Percentiles rank a stretch among this genome's conserved stretches.
Evolutionary conservation across 345 rosid species (phyloP).

Genomic region (Pistacia atlantica): DNA sequence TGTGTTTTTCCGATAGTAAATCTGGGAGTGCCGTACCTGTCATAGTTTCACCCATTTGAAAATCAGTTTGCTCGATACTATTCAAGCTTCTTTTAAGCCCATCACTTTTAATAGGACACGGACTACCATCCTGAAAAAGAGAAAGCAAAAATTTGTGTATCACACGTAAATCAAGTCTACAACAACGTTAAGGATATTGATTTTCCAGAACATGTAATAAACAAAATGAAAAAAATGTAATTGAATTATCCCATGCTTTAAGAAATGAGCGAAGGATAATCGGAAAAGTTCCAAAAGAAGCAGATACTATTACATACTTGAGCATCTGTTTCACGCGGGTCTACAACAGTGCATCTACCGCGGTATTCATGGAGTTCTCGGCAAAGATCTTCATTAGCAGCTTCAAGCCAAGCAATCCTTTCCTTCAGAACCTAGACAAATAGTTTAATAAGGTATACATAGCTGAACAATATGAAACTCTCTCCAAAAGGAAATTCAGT

Average conservation of each 20-base stretch:
- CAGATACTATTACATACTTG: slow-evolving; percentile 51
- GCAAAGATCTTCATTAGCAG: slow-evolving; percentile 87
- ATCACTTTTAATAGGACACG: slow-evolving; percentile 65
- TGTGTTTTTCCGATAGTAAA: not conserved
- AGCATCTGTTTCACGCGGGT: slow-evolving; percentile 71
- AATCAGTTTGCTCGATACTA: slow-evolving; percentile 75
- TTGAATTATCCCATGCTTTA: not conserved
- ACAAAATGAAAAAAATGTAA: no score
- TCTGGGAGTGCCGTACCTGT: slow-evolving; percentile 44
- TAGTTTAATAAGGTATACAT: not conserved
- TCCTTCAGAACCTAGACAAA: slow-evolving; percentile 76
- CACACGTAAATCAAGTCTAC: not conserved
- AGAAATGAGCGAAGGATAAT: slow-evolving; percentile 3
- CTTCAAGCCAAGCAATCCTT: slow-evolving; percentile 93
- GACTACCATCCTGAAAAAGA: slow-evolving; percentile 66
- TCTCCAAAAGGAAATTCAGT: not conserved
- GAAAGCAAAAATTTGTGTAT: slow-evolving; percentile 13
- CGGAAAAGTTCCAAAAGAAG: slow-evolving; percentile 9
- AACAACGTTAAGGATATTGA: not conserved
- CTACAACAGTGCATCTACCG: slow-evolving; percentile 56
- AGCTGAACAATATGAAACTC: slow-evolving; percentile 3
- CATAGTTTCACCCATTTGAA: slow-evolving; percentile 77
- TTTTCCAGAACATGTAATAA: no score
- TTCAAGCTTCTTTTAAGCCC: slow-evolving; percentile 88
- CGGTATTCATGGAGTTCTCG: slow-evolving; percentile 89